Percentiles rank a stretch among this genome's conserved stretches.
These are phyloP conservation scores for Schoenoplectus triqueter DNA, from an alignment of 202 grass and related monocot genomes.

Conservation along the genomic window DNA sequence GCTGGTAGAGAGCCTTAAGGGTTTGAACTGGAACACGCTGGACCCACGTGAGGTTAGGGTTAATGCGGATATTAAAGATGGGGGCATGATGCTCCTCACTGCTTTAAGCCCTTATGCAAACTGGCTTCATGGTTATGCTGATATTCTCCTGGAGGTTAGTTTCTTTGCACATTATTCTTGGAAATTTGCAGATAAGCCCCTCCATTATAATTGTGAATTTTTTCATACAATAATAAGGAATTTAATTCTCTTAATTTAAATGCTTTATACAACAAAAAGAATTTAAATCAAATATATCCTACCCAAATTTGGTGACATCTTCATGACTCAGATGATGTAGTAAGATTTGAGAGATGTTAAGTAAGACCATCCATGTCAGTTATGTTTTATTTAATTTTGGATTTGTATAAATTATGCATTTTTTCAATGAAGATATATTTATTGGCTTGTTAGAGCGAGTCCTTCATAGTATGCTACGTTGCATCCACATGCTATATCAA, in stretches of 20 bases:
- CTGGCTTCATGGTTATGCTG: constrained; percentile 97
- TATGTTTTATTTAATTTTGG: neutral
- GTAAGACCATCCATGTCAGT: neutral
- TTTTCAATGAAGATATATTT: neutral
- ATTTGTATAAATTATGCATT: constrained; percentile 2
- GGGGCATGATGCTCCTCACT: constrained; percentile 93
- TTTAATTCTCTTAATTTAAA: constrained; percentile 2
- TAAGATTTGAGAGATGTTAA: neutral
- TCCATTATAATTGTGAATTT: constrained; percentile 5
- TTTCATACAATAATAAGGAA: neutral
- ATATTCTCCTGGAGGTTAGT: constrained; percentile 87
- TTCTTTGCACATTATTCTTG: constrained; percentile 28
- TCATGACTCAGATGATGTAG: neutral
- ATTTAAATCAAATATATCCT: neutral
- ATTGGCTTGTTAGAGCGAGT: neutral
- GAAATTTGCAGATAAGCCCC: neutral
- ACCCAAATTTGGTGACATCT: neutral
- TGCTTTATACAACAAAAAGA: neutral
- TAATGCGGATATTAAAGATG: constrained; percentile 99
- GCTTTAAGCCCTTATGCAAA: constrained; percentile 89
- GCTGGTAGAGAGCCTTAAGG: constrained; percentile 94
- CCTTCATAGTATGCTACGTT: neutral
- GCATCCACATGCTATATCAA: constrained; percentile 12
- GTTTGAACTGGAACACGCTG: constrained; percentile 91
- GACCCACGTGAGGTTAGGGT: constrained; percentile 87